Percentiles rank a stretch among this genome's conserved stretches.
These are phyloP conservation scores for Firmiana major DNA, from an alignment of 345 rosid species.

Conservation along the genomic window DNA sequence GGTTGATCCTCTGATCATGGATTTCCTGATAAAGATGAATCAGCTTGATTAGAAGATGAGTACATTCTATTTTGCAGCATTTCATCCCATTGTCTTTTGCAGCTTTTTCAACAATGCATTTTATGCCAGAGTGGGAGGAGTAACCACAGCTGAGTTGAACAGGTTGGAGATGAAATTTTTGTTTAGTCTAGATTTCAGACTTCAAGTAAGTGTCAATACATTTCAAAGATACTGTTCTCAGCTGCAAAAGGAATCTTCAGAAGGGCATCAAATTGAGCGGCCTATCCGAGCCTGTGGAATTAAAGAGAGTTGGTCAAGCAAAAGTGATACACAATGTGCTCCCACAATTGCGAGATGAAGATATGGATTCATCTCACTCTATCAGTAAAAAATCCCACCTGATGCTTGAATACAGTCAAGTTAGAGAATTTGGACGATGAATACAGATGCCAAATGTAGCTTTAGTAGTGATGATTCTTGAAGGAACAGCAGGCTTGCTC, in stretches of 20 bases:
- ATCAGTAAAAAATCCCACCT: constrained; percentile 14
- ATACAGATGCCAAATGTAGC: not conserved
- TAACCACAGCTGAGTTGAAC: constrained; percentile 76
- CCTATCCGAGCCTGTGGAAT: constrained; percentile 50
- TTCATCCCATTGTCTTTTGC: constrained; percentile 18
- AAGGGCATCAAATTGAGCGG: constrained; percentile 45
- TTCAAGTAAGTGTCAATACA: constrained; percentile 61
- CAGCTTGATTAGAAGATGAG: not conserved
- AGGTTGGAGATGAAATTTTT: constrained; percentile 78
- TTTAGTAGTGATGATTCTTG: constrained; percentile 8
- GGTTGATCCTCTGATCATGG: not conserved
- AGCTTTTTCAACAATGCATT: constrained; percentile 88
- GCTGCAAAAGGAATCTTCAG: constrained; percentile 54
- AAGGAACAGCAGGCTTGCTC: constrained; percentile 8
- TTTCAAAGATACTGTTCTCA: constrained; percentile 56
- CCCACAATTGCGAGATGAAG: constrained; percentile 47
- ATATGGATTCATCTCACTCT: constrained; percentile 5
- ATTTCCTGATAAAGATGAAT: not conserved
- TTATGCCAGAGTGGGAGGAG: constrained; percentile 92
- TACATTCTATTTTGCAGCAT: not conserved
- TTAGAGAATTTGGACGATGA: constrained; percentile 13
- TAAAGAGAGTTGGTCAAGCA: constrained; percentile 52
- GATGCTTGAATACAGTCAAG: constrained; percentile 3
- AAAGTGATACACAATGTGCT: constrained; percentile 51
- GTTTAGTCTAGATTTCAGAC: constrained; percentile 76